These are phyloP conservation scores for Sporothrix sp. DNA, from an alignment of 2,329 filamentous ascomycete species.

Conservation along the genomic window DNA sequence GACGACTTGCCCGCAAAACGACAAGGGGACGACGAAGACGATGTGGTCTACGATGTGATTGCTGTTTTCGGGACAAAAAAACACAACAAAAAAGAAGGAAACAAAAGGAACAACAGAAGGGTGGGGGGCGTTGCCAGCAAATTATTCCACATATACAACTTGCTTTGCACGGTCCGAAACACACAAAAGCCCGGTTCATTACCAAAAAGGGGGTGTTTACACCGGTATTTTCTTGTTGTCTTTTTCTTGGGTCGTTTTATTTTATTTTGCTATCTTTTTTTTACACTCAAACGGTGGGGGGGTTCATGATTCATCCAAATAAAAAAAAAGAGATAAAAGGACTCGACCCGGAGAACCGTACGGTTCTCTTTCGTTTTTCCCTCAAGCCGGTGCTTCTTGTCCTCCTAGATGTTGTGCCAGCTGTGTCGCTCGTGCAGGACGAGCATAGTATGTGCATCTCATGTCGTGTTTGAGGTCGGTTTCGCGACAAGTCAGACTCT, in stretches of 20 bases:
- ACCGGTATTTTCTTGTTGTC: constrained; percentile 9
- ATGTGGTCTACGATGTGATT: neutral
- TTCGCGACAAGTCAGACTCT: neutral
- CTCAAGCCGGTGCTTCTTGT: too few relatives aligned
- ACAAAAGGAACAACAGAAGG: neutral
- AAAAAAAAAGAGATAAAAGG: constrained; percentile 8
- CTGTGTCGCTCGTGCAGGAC: too few relatives aligned
- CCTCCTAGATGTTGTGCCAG: too few relatives aligned
- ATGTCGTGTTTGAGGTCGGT: too few relatives aligned
- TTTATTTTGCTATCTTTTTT: constrained; percentile 9
- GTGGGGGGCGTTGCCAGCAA: neutral
- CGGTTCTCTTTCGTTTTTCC: neutral
- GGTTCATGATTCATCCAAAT: constrained; percentile 7
- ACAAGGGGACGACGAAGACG: too few relatives aligned
- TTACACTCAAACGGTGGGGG: constrained; percentile 8
- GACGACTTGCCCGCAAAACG: constrained; percentile 19
- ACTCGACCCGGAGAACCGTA: neutral
- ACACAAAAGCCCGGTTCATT: neutral
- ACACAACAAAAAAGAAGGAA: neutral
- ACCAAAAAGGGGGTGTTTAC: constrained; percentile 2
- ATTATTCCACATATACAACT: neutral
- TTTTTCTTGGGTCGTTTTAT: constrained; percentile 6
- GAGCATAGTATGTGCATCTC: too few relatives aligned
- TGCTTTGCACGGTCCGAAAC: neutral
- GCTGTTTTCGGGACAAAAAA: neutral